Conservation (phyloP, 306 rosid genomes). For the Urtica urens region DNA sequence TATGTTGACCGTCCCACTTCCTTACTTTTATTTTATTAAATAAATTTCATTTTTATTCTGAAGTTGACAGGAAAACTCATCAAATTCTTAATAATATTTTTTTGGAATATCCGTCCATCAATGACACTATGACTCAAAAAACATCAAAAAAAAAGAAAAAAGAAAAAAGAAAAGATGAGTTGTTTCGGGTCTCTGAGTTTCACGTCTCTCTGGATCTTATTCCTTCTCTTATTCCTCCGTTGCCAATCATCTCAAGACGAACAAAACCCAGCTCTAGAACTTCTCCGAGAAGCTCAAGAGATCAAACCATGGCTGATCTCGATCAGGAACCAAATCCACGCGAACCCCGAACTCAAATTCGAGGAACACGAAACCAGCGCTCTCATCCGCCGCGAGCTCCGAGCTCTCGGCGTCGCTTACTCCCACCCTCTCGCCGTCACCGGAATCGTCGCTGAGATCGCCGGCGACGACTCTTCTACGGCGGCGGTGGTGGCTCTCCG, state of each 20-base stretch:
- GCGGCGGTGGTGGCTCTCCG: constrained; percentile 30
- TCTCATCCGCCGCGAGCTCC: constrained; percentile 45
- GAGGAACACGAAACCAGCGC: constrained; percentile 61
- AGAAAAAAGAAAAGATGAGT: constrained; percentile 3
- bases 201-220: neutral
- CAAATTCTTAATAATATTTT: too few relatives aligned
- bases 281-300: constrained; percentile 31
- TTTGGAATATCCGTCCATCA: too few relatives aligned
- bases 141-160: neutral
- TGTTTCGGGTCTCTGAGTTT: constrained; percentile 17
- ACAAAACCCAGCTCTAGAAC: constrained; percentile 16
- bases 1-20: too few relatives aligned
- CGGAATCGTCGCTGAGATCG: constrained; percentile 28
- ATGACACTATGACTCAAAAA: too few relatives aligned
- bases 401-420: constrained; percentile 38
- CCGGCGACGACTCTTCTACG: constrained; percentile 22
- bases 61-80: too few relatives aligned
- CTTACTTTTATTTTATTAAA: too few relatives aligned
- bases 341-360: constrained; percentile 56
- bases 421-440: constrained; percentile 52
- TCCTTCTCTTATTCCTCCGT: constrained; percentile 9
- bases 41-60: too few relatives aligned
- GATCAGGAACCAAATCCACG: constrained; percentile 54
- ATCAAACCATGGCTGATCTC: constrained; percentile 50
- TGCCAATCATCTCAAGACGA: too few relatives aligned